Evolutionary conservation across 768 basidiomycete species (phyloP).

Genomic region (Hygrocybe coccinea): DNA sequence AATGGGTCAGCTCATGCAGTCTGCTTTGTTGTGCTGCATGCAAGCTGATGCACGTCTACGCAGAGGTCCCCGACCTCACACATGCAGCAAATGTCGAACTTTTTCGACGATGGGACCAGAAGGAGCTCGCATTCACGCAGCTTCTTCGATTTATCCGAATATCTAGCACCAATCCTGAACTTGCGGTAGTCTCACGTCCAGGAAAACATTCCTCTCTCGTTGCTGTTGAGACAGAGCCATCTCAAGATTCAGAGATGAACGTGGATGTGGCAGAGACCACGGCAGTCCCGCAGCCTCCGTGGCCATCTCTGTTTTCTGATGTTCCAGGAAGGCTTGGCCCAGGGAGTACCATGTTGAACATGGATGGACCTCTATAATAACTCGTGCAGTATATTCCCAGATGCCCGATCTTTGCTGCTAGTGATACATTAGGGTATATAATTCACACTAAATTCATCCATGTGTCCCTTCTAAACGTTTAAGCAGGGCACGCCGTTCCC

Average conservation of each 20-base stretch:
- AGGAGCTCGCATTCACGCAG: conserved; percentile 64
- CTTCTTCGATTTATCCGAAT: conserved; percentile 74
- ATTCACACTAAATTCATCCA: background rate
- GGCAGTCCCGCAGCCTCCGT: background rate
- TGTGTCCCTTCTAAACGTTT: background rate
- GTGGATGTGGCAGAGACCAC: conserved; percentile 1
- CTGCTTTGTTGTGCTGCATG: background rate
- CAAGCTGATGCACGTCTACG: background rate
- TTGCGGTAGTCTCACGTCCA: conserved; percentile 49
- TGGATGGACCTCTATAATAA: conserved; percentile 21
- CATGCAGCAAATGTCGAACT: conserved; percentile 63
- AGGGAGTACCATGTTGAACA: conserved; percentile 32
- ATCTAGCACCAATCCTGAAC: conserved; percentile 48
- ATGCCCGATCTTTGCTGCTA: conserved; percentile 23
- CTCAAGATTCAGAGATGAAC: conserved; percentile 7
- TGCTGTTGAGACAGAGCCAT: background rate
- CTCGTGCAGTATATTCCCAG: background rate
- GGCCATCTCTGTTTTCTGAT: background rate
- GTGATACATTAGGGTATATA: conserved; percentile 11
- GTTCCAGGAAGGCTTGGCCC: conserved; percentile 3
- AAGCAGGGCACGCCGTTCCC: no score
- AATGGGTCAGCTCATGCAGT: conserved; percentile 56
- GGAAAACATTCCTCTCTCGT: conserved; percentile 50
- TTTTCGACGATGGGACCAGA: conserved; percentile 76
- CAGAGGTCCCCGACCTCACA: conserved; percentile 79